Percentiles rank a stretch among this genome's conserved stretches.
These are phyloP conservation scores for Pelargonium australe DNA, from an alignment of 441 rosid genomes.

Conservation along the genomic window DNA sequence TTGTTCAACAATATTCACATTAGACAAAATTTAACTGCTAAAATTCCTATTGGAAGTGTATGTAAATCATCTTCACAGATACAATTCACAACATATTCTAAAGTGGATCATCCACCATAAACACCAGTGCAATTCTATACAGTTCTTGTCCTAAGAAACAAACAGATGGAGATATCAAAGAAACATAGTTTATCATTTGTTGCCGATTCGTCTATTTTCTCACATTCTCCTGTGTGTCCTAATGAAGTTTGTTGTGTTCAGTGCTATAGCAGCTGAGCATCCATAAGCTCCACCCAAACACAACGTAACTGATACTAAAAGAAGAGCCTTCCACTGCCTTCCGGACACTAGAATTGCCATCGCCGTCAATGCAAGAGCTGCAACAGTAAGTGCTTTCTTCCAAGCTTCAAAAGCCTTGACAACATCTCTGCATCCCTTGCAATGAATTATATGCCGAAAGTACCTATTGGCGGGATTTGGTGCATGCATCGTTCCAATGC, in stretches of 20 bases:
- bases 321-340: constrained; percentile 58
- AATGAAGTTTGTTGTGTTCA: constrained; percentile 76
- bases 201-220: constrained; percentile 12
- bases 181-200: not conserved
- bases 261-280: constrained; percentile 50
- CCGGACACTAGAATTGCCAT: constrained; percentile 61
- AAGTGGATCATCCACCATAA: too few species aligned
- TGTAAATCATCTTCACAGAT: too few species aligned
- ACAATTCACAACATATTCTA: too few species aligned
- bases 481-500: constrained; percentile 60
- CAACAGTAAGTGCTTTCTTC: constrained; percentile 48
- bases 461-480: constrained; percentile 71
- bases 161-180: too few species aligned
- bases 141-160: too few species aligned
- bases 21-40: too few species aligned
- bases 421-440: constrained; percentile 61
- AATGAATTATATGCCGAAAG: constrained; percentile 74
- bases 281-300: constrained; percentile 56
- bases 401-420: constrained; percentile 51
- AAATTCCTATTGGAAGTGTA: too few species aligned
- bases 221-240: constrained; percentile 75
- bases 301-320: constrained; percentile 41
- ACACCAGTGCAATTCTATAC: too few species aligned
- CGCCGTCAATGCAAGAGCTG: constrained; percentile 38
- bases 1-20: too few species aligned